Evolutionary conservation across 164 flowering plant genomes (phyloP).

Genomic region (Cinnamomum micranthum): DNA sequence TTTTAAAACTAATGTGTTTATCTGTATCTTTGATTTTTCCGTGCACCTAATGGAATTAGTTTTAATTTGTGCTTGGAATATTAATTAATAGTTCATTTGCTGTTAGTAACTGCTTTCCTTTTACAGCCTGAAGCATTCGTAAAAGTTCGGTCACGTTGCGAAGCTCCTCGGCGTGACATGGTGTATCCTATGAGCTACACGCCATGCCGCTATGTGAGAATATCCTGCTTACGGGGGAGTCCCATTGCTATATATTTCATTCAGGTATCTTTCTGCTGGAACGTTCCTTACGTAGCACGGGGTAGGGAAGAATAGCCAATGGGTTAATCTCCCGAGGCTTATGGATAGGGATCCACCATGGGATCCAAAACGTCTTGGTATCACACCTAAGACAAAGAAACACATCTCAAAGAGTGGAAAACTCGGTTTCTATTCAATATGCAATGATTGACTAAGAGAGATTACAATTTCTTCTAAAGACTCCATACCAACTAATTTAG

Average conservation of each 20-base stretch:
- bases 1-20: no score
- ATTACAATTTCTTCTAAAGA: no score
- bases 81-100: background rate
- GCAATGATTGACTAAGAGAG: no score
- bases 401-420: no score
- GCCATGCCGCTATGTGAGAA: constrained; percentile 84
- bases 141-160: constrained; percentile 88
- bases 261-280: constrained; percentile 47
- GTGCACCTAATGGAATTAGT: background rate
- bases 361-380: no score
- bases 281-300: background rate
- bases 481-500: no score
- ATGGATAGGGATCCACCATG: no score
- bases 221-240: constrained; percentile 92
- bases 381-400: no score
- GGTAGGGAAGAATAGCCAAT: no score
- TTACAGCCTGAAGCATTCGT: constrained; percentile 87
- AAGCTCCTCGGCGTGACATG: constrained; percentile 97
- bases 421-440: no score
- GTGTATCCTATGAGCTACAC: constrained; percentile 81
- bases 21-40: background rate
- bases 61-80: background rate
- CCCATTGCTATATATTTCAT: constrained; percentile 89
- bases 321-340: no score
- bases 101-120: constrained; percentile 11